Base-by-base conservation (phyloP, 73 alveolate genomes). In the Tetrahymena elliotti region DNA sequence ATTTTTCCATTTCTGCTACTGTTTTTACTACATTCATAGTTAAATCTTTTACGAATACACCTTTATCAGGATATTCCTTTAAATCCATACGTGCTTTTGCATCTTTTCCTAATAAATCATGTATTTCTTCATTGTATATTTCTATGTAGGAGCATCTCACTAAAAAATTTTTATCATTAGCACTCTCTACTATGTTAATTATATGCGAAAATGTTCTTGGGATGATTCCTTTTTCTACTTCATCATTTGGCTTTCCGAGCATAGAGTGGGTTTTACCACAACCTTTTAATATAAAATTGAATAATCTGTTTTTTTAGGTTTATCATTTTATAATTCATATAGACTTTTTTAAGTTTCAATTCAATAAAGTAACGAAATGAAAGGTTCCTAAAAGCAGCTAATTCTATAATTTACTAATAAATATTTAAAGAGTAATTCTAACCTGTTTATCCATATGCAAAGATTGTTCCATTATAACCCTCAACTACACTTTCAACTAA, bases 51-150 rank as follows among this genome's bases (percentile, higher is more conserved):
- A 98, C 98, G 93, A 95, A 96, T 27, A 97, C 96, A 27, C 99
- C 99, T 83, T 97, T 97, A 88, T 99, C 96, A 36, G 99, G 97
- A 92, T 98, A 98, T 83, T 99, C 99, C 95, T 98, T 98, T 47
- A 99, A 94, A n/a, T 97, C 99, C 54, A 98, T 95, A 92, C 97
- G 96, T 36, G 95, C 98, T 36, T 96, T 93, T 38, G 84, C 94
- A 52, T 96, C 96, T 84, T 96, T 97, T 38, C 98, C 97, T 84
- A 99, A 97, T 54, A 99, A 94, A 97, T 99, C 99, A 84, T 98
- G 97, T 33, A 99, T 97, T 95, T 98, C 99, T 97, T 99, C 99
- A 93, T 99, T 99, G 96, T 99, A 99, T 38, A 99, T 99, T 95
- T 99, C 99, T 34, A 98, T 97, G 96, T 97, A 99, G 35, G 99